Conservation (phyloP, 305 asterid genomes). For the Fraxinus sp. region DNA sequence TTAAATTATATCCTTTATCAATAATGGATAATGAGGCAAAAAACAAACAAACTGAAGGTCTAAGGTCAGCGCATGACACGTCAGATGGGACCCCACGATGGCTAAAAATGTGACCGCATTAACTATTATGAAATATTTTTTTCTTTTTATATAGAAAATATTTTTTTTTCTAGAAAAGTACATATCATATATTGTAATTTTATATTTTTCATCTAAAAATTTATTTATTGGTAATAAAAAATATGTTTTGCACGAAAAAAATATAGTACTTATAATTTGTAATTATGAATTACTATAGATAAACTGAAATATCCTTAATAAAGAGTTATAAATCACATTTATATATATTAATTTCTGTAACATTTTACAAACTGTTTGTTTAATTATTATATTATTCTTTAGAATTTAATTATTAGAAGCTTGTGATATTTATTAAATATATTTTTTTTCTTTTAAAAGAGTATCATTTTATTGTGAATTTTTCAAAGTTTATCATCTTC, state of each 20-base stretch:
- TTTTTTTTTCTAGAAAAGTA: too few relatives aligned
- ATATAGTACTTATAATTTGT: too few relatives aligned
- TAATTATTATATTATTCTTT: too few relatives aligned
- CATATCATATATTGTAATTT: too few relatives aligned
- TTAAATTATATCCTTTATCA: too few relatives aligned
- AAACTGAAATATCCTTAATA: background rate
- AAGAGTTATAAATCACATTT: too few relatives aligned
- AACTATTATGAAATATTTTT: too few relatives aligned
- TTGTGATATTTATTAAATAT: background rate
- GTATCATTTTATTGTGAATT: background rate
- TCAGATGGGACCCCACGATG: background rate
- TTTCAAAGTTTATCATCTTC: background rate
- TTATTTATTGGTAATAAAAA: background rate
- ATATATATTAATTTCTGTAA: background rate
- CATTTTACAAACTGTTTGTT: background rate
- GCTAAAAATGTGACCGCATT: background rate
- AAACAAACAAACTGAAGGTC: too few relatives aligned
- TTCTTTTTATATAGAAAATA: too few relatives aligned
- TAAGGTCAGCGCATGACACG: background rate
- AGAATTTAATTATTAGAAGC: background rate
- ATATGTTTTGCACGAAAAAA: too few relatives aligned
- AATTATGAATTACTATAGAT: too few relatives aligned
- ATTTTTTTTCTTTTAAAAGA: background rate
- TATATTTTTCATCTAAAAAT: too few relatives aligned
- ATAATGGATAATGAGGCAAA: background rate